Conservation (phyloP, 306 rosid species). For the Cucurbita moschata region DNA sequence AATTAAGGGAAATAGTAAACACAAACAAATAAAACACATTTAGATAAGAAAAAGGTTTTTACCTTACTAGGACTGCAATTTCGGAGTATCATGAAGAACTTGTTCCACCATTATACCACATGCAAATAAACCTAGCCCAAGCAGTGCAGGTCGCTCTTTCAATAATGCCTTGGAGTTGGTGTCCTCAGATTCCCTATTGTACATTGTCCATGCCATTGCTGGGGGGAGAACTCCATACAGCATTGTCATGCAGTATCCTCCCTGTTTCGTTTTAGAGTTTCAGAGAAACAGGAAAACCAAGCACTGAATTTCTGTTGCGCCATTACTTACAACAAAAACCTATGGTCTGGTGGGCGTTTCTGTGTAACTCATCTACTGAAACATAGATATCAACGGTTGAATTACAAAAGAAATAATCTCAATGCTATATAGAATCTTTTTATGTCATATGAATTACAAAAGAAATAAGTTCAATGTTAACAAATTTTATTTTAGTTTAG, state of each 20-base stretch:
- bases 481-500: no score
- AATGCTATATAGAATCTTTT: no score
- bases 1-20: no score
- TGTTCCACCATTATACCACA: constrained; percentile 42
- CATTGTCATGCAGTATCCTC: constrained; percentile 70
- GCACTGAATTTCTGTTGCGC: background rate
- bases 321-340: background rate
- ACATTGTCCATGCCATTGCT: constrained; percentile 63
- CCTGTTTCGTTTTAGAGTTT: constrained; percentile 22
- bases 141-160: constrained; percentile 32
- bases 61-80: constrained; percentile 11
- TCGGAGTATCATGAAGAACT: constrained; percentile 38
- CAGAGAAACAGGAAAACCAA: background rate
- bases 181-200: constrained; percentile 12
- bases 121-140: constrained; percentile 40
- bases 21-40: background rate
- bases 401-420: background rate
- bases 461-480: background rate
- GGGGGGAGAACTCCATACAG: constrained; percentile 74
- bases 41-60: background rate
- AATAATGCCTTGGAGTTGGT: constrained; percentile 16
- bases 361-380: background rate
- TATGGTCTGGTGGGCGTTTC: background rate
- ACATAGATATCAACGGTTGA: background rate
- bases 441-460: background rate